Evolutionary conservation across 352 stramenopile genomes (phyloP).

Genomic region (Pythium dissotocum): DNA sequence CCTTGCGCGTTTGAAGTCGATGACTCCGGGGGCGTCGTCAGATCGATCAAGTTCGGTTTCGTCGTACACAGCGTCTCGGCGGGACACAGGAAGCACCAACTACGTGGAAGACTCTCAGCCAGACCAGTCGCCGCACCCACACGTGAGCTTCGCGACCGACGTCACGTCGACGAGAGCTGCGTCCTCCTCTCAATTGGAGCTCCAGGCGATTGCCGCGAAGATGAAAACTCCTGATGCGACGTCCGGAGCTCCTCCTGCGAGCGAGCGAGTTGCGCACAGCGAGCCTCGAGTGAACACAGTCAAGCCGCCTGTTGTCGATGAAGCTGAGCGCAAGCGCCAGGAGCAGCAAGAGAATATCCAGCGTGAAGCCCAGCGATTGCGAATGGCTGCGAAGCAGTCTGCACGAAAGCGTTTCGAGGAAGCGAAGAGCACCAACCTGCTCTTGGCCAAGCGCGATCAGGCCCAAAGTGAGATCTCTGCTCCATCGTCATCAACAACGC

Average conservation of each 20-base stretch:
- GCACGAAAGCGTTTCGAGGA: constrained; percentile 78
- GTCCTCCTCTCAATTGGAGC: constrained; percentile 25
- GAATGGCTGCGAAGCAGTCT: constrained; percentile 62
- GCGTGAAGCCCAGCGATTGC: constrained; percentile 62
- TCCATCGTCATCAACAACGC: background rate
- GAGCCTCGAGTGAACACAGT: constrained; percentile 17
- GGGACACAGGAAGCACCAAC: constrained; percentile 21
- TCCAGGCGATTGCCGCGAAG: constrained; percentile 11
- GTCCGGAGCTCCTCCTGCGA: constrained; percentile 1
- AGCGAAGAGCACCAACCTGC: constrained; percentile 62
- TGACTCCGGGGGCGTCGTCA: constrained; percentile 9
- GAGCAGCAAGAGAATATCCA: constrained; percentile 68
- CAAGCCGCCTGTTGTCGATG: constrained; percentile 24
- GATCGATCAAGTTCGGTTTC: constrained; percentile 26
- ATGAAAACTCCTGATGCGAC: constrained; percentile 30
- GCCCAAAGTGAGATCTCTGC: constrained; percentile 25
- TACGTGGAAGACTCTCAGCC: constrained; percentile 33
- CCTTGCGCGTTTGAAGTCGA: constrained; percentile 20
- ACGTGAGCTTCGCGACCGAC: constrained; percentile 8
- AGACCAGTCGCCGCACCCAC: constrained; percentile 24
- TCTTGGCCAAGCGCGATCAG: constrained; percentile 64
- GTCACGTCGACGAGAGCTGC: constrained; percentile 15
- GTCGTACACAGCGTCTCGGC: constrained; percentile 7
- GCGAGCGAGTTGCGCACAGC: constrained; percentile 28
- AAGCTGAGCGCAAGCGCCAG: constrained; percentile 42